These are phyloP conservation scores for Petunia axillaris DNA, from an alignment of 257 asterid species.

Conservation along the genomic window DNA sequence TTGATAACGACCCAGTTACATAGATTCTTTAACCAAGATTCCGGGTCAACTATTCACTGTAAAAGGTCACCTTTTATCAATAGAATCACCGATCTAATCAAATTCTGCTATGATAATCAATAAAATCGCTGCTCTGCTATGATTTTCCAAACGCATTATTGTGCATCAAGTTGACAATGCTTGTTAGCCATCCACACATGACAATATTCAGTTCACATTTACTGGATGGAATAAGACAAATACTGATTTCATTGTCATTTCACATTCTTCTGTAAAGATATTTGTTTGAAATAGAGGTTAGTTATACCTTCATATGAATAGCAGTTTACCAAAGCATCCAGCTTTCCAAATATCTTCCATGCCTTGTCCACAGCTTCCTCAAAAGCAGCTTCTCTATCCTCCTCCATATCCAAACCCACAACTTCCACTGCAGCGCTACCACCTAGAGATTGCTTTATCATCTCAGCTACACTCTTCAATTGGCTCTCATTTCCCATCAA, in stretches of 20 bases:
- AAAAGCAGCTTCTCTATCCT: constrained; percentile 58
- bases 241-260: not conserved
- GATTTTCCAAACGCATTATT: constrained; percentile 3
- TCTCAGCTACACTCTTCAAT: constrained; percentile 56
- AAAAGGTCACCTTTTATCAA: not conserved
- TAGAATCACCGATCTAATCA: not conserved
- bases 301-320: constrained; percentile 78
- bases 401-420: constrained; percentile 77
- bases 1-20: constrained; percentile 7
- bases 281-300: not conserved
- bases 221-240: constrained; percentile 10
- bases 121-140: not conserved
- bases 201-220: not conserved
- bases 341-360: constrained; percentile 48
- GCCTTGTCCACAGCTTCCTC: constrained; percentile 73
- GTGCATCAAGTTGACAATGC: not conserved
- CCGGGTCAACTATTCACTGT: constrained; percentile 3
- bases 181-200: not conserved
- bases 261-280: not conserved
- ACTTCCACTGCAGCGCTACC: constrained; percentile 55
- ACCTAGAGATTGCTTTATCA: constrained; percentile 49
- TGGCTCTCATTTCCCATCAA: constrained; percentile 76
- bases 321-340: constrained; percentile 84
- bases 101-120: not conserved
- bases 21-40: not conserved